These are phyloP conservation scores for Candida tunisiensis DNA, from an alignment of 1,139 yeast genomes.

Conservation along the genomic window DNA sequence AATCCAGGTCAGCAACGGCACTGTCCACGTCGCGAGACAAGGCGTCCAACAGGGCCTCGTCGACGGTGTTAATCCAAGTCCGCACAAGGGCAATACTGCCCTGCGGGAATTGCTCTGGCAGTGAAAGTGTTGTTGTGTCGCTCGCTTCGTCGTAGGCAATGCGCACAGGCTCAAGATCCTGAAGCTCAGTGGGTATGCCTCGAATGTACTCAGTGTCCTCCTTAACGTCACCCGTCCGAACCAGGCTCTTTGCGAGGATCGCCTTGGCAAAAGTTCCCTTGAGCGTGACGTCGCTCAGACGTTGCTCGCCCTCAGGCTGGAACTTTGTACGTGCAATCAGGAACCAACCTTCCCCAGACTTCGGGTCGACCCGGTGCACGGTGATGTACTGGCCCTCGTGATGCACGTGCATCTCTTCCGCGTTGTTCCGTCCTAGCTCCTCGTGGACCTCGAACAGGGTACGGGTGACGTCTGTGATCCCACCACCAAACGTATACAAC, in stretches of 20 bases:
- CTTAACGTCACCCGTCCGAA: slow-evolving; percentile 31
- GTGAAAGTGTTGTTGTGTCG: slow-evolving; percentile 31
- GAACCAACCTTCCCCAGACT: slow-evolving; percentile 80
- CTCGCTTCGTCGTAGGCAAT: slow-evolving; percentile 26
- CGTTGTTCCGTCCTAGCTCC: slow-evolving; percentile 50
- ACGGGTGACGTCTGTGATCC: slow-evolving; percentile 58
- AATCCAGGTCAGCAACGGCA: slow-evolving; percentile 42
- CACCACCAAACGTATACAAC: slow-evolving; percentile 42
- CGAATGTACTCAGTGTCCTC: slow-evolving; percentile 19
- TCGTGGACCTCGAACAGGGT: slow-evolving; percentile 42
- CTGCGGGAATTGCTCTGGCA: slow-evolving; percentile 55
- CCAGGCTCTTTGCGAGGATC: slow-evolving; percentile 43
- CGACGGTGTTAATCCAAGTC: slow-evolving; percentile 40
- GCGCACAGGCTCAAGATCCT: slow-evolving; percentile 33
- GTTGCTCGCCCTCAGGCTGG: slow-evolving; percentile 17
- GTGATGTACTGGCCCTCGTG: slow-evolving; percentile 90
- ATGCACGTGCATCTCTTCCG: slow-evolving; percentile 87
- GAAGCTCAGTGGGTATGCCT: slow-evolving; percentile 51
- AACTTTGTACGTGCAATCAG: slow-evolving; percentile 80
- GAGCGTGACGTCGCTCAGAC: slow-evolving; percentile 7
- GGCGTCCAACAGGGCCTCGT: slow-evolving; percentile 25
- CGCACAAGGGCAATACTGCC: slow-evolving; percentile 81
- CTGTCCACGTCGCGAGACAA: slow-evolving; percentile 14
- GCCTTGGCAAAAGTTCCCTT: slow-evolving; percentile 50
- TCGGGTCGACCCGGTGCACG: slow-evolving; percentile 69